These are phyloP conservation scores for Lycium barbarum DNA, from an alignment of 257 asterid genomes.

Conservation along the genomic window DNA sequence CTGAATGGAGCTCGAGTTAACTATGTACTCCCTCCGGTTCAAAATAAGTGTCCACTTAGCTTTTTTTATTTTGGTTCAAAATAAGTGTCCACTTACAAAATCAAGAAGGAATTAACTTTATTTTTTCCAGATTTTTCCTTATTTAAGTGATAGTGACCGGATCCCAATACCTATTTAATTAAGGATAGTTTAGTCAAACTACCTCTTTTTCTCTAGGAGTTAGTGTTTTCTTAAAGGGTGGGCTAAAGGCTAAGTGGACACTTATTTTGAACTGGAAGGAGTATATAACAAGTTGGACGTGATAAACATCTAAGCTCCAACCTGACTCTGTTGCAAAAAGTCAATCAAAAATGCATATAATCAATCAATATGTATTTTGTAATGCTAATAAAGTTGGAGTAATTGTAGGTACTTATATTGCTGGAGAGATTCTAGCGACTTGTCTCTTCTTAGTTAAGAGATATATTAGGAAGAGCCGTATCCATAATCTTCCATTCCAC, in stretches of 20 bases:
- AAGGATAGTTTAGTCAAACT: too few relatives aligned
- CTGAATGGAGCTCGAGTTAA: neutral
- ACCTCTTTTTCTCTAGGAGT: too few relatives aligned
- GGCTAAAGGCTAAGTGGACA: too few relatives aligned
- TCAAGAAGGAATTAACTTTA: too few relatives aligned
- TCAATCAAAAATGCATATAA: neutral
- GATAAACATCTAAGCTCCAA: constrained; percentile 16
- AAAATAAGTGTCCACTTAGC: too few relatives aligned
- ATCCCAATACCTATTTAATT: too few relatives aligned
- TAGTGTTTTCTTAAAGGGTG: too few relatives aligned
- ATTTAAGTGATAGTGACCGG: too few relatives aligned
- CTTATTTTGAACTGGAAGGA: too few relatives aligned
- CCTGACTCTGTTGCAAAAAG: neutral
- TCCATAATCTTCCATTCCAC: constrained; percentile 3
- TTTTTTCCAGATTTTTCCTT: too few relatives aligned
- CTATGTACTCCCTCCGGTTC: neutral
- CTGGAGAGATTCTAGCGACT: constrained; percentile 6
- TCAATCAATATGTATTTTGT: neutral
- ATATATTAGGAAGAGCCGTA: neutral
- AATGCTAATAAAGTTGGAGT: neutral
- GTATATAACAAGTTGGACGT: constrained; percentile 1
- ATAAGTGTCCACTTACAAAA: too few relatives aligned
- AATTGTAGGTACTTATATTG: neutral
- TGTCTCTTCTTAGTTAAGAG: neutral
- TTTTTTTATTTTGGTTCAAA: too few relatives aligned